phyloP scores from a whole-genome alignment of 768 basidiomycete species.

The Boletus pseudopeckii region DNA sequence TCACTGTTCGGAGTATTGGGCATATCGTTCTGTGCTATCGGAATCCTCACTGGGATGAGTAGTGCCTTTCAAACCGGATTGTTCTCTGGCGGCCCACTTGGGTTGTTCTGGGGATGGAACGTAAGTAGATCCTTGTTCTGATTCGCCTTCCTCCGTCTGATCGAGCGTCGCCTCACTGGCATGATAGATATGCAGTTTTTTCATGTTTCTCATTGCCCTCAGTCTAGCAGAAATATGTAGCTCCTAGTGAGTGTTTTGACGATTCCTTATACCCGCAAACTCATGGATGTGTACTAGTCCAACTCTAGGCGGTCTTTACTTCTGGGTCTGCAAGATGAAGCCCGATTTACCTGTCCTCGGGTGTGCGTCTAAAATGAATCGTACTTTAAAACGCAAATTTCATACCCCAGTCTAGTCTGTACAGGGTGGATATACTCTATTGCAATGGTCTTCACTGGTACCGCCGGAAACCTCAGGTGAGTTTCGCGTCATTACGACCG shows the following conservation, averaged over 20 bases:
- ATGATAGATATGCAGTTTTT: conserved; percentile 48
- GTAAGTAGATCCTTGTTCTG: conserved; percentile 28
- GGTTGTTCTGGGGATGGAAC: conserved; percentile 64
- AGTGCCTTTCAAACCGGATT: conserved; percentile 58
- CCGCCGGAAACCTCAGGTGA: conserved; percentile 54
- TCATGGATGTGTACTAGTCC: conserved; percentile 34
- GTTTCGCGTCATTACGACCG: not conserved
- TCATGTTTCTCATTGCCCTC: conserved; percentile 56
- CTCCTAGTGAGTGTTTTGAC: conserved; percentile 41
- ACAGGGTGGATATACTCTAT: conserved; percentile 62
- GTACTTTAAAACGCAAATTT: not conserved
- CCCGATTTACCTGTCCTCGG: conserved; percentile 50
- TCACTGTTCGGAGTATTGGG: conserved; percentile 56
- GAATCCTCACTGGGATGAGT: conserved; percentile 59
- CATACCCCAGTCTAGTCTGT: conserved; percentile 27
- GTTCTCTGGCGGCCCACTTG: conserved; percentile 55
- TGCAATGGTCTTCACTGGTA: conserved; percentile 57
- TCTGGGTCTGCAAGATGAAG: conserved; percentile 63
- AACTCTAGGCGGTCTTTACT: conserved; percentile 58
- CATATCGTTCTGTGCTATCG: conserved; percentile 58
- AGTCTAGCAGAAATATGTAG: conserved; percentile 59
- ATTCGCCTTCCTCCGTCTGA: not conserved
- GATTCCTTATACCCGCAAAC: not conserved
- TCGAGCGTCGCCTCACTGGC: not conserved
- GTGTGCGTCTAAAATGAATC: conserved; percentile 34